Base-by-base conservation (phyloP, 2,329 filamentous ascomycete genomes). In the Hypomyces perniciosus region DNA sequence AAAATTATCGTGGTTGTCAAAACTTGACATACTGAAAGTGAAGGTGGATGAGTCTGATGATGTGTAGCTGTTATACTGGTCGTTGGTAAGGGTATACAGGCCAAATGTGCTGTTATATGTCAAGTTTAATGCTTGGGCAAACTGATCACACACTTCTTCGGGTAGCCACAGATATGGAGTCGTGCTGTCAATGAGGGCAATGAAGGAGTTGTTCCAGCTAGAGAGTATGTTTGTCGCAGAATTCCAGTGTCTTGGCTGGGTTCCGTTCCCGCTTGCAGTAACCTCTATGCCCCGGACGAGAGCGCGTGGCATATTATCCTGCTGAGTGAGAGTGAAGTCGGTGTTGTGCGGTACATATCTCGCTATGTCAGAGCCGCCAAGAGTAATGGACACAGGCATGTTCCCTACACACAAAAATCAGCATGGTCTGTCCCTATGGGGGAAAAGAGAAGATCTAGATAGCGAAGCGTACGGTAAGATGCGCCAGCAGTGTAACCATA, bases 401-500 rank as follows among this genome's bases (percentile, higher is more conserved):
- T 70, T 68, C 50, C 61, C 64, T 68, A 55, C 48, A 54, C n/a
- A 26, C 12, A 27, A 6, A 6, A 5, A 46, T 61, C 28, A 63
- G 56, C 46, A 45, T 7, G n/a, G 4, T 13, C 41, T 13, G 13
- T 26, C 20, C 30, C 27, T 29, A 20, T 13, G 4, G 13, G 12
- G 3, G 10, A n/a, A 27, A n/a, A 13, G 34, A 10, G 29, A 20
- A 20, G 20, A 20, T 20, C 20, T 3, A 20, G 20, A 20, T 20
- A 20, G 20, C 20, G 20, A n/a, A 12, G 51, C 78, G 64, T 70
- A 84, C 83, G 76, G 61, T 90, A 90, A 54, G 78, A 77, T n/a
- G 85, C 85, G 12, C 87, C 87, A 38, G 86, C 86, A 4, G 86
- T 90, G 64, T 84, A 90, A 46, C 84, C 85, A 62, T 86, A 90